A percentile compares a stretch with the other conserved stretches of the same genome.
These are phyloP conservation scores for Sporothrix brunneoviolacea DNA, from an alignment of 2,329 filamentous ascomycete genomes.

Conservation along the genomic window DNA sequence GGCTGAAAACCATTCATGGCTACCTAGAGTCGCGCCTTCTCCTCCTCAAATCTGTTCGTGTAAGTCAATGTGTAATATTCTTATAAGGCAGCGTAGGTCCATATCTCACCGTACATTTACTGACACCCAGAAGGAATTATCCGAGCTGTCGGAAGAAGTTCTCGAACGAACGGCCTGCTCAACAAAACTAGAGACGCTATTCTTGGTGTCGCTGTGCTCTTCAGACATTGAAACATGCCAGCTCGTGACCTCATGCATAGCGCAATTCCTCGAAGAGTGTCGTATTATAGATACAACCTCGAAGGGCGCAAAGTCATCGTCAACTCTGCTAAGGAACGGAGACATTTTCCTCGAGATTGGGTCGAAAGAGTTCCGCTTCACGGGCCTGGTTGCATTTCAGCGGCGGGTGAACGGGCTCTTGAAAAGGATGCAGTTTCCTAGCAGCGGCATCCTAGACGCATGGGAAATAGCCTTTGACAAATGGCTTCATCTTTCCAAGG, in stretches of 20 bases:
- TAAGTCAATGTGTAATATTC: constrained; percentile 26
- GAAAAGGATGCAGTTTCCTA: constrained; percentile 54
- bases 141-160: constrained; percentile 46
- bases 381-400: constrained; percentile 63
- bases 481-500: constrained; percentile 58
- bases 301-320: constrained; percentile 43
- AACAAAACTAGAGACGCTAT: constrained; percentile 53
- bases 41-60: constrained; percentile 44
- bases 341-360: constrained; percentile 57
- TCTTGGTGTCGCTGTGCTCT: constrained; percentile 59
- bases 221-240: constrained; percentile 60
- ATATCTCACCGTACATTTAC: too few relatives aligned
- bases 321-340: constrained; percentile 52
- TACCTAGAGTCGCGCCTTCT: constrained; percentile 51
- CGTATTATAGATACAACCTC: constrained; percentile 45
- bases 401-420: constrained; percentile 56
- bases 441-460: constrained; percentile 58
- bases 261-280: constrained; percentile 56
- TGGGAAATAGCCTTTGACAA: constrained; percentile 61
- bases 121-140: constrained; percentile 40
- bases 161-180: constrained; percentile 47
- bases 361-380: constrained; percentile 58
- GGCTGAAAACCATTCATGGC: constrained; percentile 43
- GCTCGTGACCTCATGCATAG: constrained; percentile 55
- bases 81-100: too few relatives aligned